Evolutionary conservation across 108 stramenopile genomes (phyloP), one percentile per base, ranked within the genome.

Genomic region (Cyclotella distinguenda): DNA sequence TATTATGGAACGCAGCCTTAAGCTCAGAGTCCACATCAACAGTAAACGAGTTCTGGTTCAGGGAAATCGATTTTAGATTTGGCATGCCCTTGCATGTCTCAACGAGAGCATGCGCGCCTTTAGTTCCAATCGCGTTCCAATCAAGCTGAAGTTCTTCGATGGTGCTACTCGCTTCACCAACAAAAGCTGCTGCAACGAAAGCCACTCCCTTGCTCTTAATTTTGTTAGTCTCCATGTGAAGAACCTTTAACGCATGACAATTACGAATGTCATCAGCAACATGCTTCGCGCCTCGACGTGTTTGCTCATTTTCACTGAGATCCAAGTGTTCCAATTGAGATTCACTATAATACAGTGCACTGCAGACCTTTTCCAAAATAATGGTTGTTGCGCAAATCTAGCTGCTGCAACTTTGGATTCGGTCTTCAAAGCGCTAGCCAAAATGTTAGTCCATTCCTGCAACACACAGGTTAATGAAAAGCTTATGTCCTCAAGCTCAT

Each of bases 151-250:
- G 36, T 47, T 70, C 74, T 46, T 80, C 74, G 22, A 80, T 74
- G 32, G 64, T 26, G 30, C 45, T 46, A 9, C 73, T 68, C 54
- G 66, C 70, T 21, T 58, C 79, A 30, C 74, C 70, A 39, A 50
- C 55, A 66, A 77, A 72, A n/a, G 75, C 75, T 21, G 43, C 35
- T 0, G 71, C 67, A 67, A 81, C 72, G n/a, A 16, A 30, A 57
- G 23, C 64, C 3, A 64, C 70, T 13, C 80, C 80, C 50, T 49
- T 69, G 11, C 64, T 67, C 9, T 70, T 77, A 15, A 81, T 32
- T 60, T 78, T 72, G 50, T 86, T 86, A 46, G 83, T 82, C 11
- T 76, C 70, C 33, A 79, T 27, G 32, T 51, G 67, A 40, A 86
- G 53, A 25, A 62, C 49, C 44, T 64, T 78, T 43, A 78, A 27